A percentile compares a stretch with the other conserved stretches of the same genome.
Conservation (phyloP, 208 protist species). For the Acanthamoeba sp. region DNA sequence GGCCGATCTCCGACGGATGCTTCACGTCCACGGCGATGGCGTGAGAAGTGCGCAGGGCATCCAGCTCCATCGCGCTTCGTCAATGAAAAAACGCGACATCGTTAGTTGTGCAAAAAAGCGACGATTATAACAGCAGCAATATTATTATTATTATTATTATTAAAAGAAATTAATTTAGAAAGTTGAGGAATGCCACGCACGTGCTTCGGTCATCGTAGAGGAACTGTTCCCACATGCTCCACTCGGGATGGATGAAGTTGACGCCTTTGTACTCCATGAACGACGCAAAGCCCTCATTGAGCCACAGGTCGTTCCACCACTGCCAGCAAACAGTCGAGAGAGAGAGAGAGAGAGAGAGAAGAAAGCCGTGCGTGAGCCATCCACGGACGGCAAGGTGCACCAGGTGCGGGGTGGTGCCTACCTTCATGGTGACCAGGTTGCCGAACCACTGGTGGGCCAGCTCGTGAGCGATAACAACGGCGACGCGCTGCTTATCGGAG, state of each 20-base stretch:
- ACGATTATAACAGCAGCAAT: neutral
- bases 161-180: neutral
- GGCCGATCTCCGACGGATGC: slow-evolving; percentile 89
- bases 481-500: slow-evolving; percentile 73
- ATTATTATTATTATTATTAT: neutral
- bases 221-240: slow-evolving; percentile 34
- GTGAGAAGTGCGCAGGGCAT: slow-evolving; percentile 47
- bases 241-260: slow-evolving; percentile 52
- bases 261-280: slow-evolving; percentile 78
- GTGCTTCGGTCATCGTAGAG: neutral
- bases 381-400: no score
- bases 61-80: slow-evolving; percentile 20
- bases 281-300: slow-evolving; percentile 94
- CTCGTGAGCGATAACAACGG: slow-evolving; percentile 77
- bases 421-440: slow-evolving; percentile 96
- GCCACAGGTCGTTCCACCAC: slow-evolving; percentile 98
- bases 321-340: slow-evolving; percentile 2
- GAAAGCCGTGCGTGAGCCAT: no score
- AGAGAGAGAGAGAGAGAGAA: no score
- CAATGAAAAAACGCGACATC: no score
- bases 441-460: slow-evolving; percentile 98
- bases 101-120: neutral
- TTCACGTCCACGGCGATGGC: slow-evolving; percentile 94
- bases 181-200: neutral
- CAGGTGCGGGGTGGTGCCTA: no score